Base-by-base conservation (phyloP, 2,329 filamentous ascomycete species). In the Scytalidium sp. region DNA sequence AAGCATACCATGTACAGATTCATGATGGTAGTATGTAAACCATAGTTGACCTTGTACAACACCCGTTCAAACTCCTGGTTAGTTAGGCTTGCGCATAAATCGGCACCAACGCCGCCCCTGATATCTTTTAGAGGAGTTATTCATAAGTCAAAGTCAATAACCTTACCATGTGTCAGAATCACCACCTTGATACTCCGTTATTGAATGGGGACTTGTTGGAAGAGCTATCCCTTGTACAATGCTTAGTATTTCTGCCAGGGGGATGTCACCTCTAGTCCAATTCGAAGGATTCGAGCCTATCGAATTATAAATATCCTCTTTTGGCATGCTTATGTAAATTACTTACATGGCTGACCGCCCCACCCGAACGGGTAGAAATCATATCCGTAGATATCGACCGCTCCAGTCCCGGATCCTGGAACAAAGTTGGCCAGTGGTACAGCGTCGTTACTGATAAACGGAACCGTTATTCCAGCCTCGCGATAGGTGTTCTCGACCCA, bases 371-470 rank as follows among this genome's bases (percentile, higher is more conserved):
- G 76, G 47, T 79, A 80, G 51, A 71, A 75, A 57, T 83, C 79
- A 2, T 79, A 58, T 1, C 77, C 73, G 45, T 68, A 71, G 19
- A 77, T 71, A 59, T 83, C 76, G 45, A 83, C 74, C 52, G 83
- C 76, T 8, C 82, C 82, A 11, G 13, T 29, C 13, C 25, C 25
- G 13, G 25, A 8, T 8, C 25, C 89, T 0, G 85, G 84, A 29
- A 13, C 25, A 29, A 29, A 29, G 25, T 29, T 29, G 19, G 19
- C 42, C n/a, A 22, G 21, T 27, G 23, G 15, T 20, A 20, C n/a
- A 1, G 82, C 84, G 60, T 91, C 87, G 51, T 91, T 91, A 68
- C 73, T 87, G 52, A 92, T 85, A 27, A 88, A 73, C 0, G 88
- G 88, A 0, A 92, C 80, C 1, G 87, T 75, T 39, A 92, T 80